Evolutionary conservation across 1,284 basidiomycete species (phyloP).

Genomic region (Boletus calvinii): DNA sequence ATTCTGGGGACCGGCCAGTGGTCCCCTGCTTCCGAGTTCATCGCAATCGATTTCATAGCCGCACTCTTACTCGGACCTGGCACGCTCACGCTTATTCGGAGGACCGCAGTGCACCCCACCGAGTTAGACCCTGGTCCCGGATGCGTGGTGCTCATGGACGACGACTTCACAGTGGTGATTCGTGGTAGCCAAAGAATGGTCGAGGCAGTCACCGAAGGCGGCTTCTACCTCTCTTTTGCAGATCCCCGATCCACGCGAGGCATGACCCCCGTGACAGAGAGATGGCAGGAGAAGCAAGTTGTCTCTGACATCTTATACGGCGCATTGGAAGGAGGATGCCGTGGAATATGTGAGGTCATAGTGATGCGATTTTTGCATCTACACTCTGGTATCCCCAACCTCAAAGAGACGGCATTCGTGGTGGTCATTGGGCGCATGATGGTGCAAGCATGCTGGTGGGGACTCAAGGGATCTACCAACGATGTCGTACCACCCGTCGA

Average conservation of each 20-base stretch:
- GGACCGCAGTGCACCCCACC: constrained; percentile 6
- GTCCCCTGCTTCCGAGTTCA: constrained; percentile 8
- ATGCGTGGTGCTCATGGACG: constrained; percentile 22
- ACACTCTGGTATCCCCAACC: constrained; percentile 5
- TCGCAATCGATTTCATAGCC: constrained; percentile 4
- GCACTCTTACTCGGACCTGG: constrained; percentile 20
- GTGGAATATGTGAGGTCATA: constrained; percentile 19
- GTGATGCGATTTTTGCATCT: constrained; percentile 16
- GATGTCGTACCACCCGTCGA: neutral
- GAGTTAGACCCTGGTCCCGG: constrained; percentile 13
- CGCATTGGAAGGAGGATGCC: constrained; percentile 18
- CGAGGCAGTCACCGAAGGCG: constrained; percentile 21
- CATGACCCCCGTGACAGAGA: neutral
- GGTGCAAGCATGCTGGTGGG: constrained; percentile 13
- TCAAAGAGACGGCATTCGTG: constrained; percentile 8
- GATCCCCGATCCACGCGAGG: neutral
- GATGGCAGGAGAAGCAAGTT: constrained; percentile 15
- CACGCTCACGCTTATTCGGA: constrained; percentile 15
- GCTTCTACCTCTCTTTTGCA: constrained; percentile 21
- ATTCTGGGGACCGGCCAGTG: constrained; percentile 7
- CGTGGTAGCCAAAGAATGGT: constrained; percentile 16
- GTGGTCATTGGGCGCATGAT: constrained; percentile 10
- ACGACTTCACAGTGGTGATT: constrained; percentile 18
- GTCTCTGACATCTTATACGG: constrained; percentile 15
- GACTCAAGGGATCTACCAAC: constrained; percentile 5